Evolutionary conservation across 352 stramenopile species (phyloP), one percentile per base, ranked within the genome.

Genomic region (Aphanomyces cochlioides): DNA sequence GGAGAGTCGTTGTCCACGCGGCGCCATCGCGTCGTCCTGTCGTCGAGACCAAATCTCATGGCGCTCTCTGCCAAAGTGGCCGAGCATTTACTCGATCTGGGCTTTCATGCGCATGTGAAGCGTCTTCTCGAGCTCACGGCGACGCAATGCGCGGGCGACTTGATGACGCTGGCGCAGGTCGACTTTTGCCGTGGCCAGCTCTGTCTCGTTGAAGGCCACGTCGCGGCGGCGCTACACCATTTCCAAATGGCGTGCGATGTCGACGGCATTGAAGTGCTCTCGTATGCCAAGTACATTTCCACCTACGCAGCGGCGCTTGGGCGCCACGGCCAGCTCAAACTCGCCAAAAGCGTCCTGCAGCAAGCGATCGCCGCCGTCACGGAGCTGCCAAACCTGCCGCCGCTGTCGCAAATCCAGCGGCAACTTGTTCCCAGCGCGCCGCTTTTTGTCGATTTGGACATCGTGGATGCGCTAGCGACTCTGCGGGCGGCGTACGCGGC

Each of bases 51-150:
- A 37, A 70, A 63, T 34, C 47, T 60, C 17, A 8, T 63, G 17
- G 43, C 56, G 8, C 19, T 70, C 38, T 47, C 47, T 43, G 12
- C 40, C 15, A 50, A 70, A 34, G 56, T 70, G 6, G 64, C 19
- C n/a, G 47, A 70, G 8, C 37, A 37, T 7, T 19, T 70, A 5
- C 54, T 70, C n/a, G n/a, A 38, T 5, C 28, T 8, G 13, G 64
- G 64, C 50, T 70, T 41, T 19, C 64, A 70, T 15, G 50, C 61
- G 54, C 64, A 61, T 48, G 64, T 61, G 6, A 70, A 70, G 64
- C 64, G 48, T 13, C 54, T 70, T 5, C 28, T 70, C 10, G 54
- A 61, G 17, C 7, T 61, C 54, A 37, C 54, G 17, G 37, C 19
- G 7, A 7, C 1, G 28, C 54, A 61, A 13, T 61, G 54, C 54